A percentile compares a stretch with the other conserved stretches of the same genome.
Conservation (phyloP, 2,329 filamentous ascomycete genomes). For the Seiridium unicorne region DNA sequence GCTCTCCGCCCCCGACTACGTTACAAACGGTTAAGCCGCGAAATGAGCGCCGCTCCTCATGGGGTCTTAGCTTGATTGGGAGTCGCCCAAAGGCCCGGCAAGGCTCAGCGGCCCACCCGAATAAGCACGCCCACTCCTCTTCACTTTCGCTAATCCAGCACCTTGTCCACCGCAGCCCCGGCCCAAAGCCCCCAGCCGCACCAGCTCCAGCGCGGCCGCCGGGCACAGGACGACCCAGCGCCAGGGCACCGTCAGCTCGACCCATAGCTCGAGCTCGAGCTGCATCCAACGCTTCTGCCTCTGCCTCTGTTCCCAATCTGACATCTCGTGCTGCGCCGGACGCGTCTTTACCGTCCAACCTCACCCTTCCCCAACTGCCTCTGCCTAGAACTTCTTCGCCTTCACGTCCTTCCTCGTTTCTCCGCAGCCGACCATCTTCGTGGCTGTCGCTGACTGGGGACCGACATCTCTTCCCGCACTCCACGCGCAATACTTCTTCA, state of each 20-base stretch:
- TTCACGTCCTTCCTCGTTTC: not conserved
- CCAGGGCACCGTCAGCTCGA: not conserved
- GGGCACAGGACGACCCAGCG: not conserved
- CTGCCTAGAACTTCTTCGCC: not conserved
- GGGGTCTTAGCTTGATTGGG: conserved; percentile 7
- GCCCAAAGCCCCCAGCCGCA: not conserved
- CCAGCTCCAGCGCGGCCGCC: not conserved
- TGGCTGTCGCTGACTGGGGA: not conserved
- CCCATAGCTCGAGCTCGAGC: conserved; percentile 2
- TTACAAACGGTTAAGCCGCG: conserved; percentile 7
- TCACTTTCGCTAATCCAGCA: conserved; percentile 4
- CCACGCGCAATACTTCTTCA: not conserved
- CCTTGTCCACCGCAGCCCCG: not conserved
- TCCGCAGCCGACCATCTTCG: not conserved
- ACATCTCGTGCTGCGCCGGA: not conserved
- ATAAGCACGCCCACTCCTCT: conserved; percentile 6
- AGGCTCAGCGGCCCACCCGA: conserved; percentile 1
- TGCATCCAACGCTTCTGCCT: not conserved
- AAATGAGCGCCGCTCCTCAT: conserved; percentile 10
- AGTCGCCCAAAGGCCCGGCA: not conserved
- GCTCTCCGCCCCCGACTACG: conserved; percentile 5
- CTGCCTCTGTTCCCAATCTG: not conserved
- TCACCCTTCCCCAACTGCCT: not conserved
- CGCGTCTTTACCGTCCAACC: not conserved
- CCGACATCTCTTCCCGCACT: not conserved